Evolutionary conservation across 495 filamentous ascomycete genomes (phyloP).

Genomic region (Cetradonia linearis): DNA sequence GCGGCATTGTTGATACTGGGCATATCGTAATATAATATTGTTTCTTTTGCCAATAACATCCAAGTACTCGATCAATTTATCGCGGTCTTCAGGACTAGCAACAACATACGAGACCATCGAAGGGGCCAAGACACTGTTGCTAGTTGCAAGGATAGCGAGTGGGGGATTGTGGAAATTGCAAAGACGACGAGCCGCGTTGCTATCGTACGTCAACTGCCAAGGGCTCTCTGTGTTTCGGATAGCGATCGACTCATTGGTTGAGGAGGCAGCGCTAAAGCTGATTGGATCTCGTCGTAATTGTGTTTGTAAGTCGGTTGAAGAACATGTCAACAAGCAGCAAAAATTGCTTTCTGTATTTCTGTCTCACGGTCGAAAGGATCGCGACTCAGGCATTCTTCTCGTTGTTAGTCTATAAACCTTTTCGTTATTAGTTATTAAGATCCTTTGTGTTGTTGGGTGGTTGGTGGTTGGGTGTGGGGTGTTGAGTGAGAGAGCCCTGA

Average conservation of each 20-base stretch:
- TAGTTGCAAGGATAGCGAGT: not conserved
- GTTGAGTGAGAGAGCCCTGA: no score
- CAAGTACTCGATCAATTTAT: not conserved
- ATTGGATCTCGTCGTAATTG: not conserved
- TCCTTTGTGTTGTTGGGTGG: not conserved
- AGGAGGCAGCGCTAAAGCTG: not conserved
- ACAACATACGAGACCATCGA: not conserved
- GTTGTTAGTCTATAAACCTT: not conserved
- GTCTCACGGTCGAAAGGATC: not conserved
- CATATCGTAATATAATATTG: not conserved
- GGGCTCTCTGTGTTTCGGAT: not conserved
- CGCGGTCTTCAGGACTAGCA: not conserved
- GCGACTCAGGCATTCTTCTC: not conserved
- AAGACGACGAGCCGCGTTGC: not conserved
- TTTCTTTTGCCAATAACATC: not conserved
- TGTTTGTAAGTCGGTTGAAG: not conserved
- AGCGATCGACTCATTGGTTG: not conserved
- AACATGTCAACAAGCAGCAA: not conserved
- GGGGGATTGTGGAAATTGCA: constrained; percentile 4
- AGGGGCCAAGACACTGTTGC: not conserved
- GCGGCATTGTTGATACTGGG: not conserved
- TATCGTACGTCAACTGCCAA: not conserved
- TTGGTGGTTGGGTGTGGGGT: no score
- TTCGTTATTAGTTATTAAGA: no score
- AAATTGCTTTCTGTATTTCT: not conserved